Percentiles rank a stretch among this genome's conserved stretches.
Evolutionary conservation across 306 rosid species (phyloP).

Genomic region (Aeschynomene evenia): DNA sequence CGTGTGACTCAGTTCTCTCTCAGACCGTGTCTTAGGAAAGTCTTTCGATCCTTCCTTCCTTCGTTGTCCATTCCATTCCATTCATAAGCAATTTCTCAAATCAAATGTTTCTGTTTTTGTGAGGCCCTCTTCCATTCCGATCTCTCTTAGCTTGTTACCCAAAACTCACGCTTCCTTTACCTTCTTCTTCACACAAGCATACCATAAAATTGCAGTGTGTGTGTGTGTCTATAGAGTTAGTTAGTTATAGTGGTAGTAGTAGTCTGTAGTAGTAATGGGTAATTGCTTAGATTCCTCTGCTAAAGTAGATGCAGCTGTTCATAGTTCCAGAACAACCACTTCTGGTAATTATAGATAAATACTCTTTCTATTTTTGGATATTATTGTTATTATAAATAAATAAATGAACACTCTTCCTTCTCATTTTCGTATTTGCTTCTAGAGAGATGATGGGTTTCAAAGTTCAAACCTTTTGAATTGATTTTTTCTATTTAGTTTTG

Average conservation of each 20-base stretch:
- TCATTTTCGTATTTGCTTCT: too few relatives aligned
- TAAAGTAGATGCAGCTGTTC: constrained; percentile 58
- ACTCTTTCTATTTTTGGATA: too few relatives aligned
- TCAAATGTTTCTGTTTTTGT: too few relatives aligned
- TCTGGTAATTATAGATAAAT: constrained; percentile 59
- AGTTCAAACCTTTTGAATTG: too few relatives aligned
- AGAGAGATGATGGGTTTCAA: too few relatives aligned
- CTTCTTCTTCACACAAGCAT: not conserved
- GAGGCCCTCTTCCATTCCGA: too few relatives aligned
- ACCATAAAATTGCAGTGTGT: not conserved
- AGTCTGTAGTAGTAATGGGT: constrained; percentile 46
- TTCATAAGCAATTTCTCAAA: too few relatives aligned
- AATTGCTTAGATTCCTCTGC: constrained; percentile 82
- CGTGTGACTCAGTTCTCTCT: not conserved
- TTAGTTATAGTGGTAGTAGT: not conserved
- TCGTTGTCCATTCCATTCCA: too few relatives aligned
- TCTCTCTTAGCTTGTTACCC: too few relatives aligned
- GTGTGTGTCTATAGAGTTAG: not conserved
- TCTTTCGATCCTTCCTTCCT: too few relatives aligned
- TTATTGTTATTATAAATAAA: too few relatives aligned
- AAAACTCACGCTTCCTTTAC: not conserved
- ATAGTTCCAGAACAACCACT: constrained; percentile 41
- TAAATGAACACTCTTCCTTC: too few relatives aligned
- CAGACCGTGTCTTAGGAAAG: not conserved
- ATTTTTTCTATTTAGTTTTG: not conserved